Evolutionary conservation across 108 stramenopile species (phyloP).

Genomic region (Aurantiochytrium sp.): DNA sequence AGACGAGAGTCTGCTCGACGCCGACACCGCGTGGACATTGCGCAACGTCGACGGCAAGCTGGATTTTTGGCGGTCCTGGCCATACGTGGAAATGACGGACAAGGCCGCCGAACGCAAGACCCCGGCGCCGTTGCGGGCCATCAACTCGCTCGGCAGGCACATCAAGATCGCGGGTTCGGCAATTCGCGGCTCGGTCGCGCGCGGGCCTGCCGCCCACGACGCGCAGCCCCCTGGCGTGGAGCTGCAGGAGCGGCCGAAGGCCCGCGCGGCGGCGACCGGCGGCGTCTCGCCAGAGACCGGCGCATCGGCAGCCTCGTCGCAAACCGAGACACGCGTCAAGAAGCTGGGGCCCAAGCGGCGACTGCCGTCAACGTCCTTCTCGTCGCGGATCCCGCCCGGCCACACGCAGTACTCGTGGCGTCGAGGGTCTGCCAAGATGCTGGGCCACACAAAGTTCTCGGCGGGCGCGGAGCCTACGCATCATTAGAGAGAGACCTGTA

Average conservation of each 20-base stretch:
- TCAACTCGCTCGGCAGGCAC: neutral
- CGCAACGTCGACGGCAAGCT: neutral
- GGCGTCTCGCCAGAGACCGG: neutral
- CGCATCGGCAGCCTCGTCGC: too few species aligned
- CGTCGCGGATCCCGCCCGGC: neutral
- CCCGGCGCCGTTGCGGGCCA: neutral
- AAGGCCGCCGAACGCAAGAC: neutral
- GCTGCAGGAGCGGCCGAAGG: neutral
- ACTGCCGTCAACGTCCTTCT: neutral
- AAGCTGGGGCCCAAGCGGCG: too few species aligned
- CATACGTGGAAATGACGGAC: neutral
- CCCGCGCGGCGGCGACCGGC: too few species aligned
- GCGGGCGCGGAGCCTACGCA: neutral
- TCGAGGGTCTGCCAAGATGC: neutral
- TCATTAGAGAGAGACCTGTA: too few species aligned
- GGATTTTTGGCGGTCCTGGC: conserved; percentile 7
- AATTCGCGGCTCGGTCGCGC: neutral
- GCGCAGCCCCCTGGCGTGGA: neutral
- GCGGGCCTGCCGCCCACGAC: neutral
- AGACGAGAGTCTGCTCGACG: too few species aligned
- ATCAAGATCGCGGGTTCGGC: neutral
- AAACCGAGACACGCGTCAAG: too few species aligned
- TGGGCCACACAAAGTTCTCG: neutral
- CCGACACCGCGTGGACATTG: neutral
- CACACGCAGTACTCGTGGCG: neutral